Conservation (phyloP, 1,139 yeast genomes). For the Candida neerlandica region DNA sequence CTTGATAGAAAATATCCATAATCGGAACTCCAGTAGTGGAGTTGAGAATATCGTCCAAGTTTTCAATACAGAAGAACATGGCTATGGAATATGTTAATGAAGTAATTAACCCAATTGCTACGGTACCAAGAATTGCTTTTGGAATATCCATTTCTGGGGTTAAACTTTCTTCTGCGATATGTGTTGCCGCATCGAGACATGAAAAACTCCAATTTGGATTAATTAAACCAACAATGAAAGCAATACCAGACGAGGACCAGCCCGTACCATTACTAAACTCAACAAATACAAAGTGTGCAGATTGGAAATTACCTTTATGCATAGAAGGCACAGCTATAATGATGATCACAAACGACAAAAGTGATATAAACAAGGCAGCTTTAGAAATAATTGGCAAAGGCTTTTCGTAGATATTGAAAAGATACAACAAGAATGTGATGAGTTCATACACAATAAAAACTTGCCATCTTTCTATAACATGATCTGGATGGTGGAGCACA, state of each 20-base stretch:
- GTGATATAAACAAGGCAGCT: constrained; percentile 55
- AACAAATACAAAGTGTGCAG: constrained; percentile 61
- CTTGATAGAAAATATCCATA: constrained; percentile 62
- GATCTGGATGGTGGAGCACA: constrained; percentile 46
- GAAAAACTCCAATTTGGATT: constrained; percentile 72
- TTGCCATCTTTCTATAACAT: constrained; percentile 56
- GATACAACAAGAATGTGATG: constrained; percentile 40
- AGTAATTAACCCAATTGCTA: constrained; percentile 65
- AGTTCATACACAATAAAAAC: constrained; percentile 54
- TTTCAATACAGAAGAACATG: constrained; percentile 61
- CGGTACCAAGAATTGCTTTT: constrained; percentile 63
- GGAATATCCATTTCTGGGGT: constrained; percentile 64
- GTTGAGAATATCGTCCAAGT: constrained; percentile 47
- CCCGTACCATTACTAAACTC: constrained; percentile 67
- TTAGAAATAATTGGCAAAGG: constrained; percentile 57
- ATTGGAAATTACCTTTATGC: constrained; percentile 52
- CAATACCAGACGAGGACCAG: constrained; percentile 60
- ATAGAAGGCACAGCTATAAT: constrained; percentile 59
- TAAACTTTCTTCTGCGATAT: constrained; percentile 68
- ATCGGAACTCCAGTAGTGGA: constrained; percentile 64
- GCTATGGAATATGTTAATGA: constrained; percentile 61
- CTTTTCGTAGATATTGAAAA: constrained; percentile 61
- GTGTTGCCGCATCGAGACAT: constrained; percentile 69
- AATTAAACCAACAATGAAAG: too few species aligned
- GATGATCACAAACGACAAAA: constrained; percentile 55